These are phyloP conservation scores for Penicillium salamii DNA, from an alignment of 495 filamentous ascomycete genomes.

Conservation along the genomic window DNA sequence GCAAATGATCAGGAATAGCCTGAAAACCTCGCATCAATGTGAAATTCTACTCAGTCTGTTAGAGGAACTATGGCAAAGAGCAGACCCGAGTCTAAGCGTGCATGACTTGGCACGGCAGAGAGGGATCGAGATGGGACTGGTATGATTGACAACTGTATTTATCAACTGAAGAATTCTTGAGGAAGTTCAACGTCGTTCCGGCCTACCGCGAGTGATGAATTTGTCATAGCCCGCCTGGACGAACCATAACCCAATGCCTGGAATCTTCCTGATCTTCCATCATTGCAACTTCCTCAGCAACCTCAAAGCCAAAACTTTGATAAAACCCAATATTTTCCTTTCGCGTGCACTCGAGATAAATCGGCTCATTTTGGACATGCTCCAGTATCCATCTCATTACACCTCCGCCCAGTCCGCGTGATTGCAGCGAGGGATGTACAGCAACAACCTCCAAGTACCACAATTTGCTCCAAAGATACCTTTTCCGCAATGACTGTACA, in stretches of 20 bases:
- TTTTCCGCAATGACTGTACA: constrained; percentile 3
- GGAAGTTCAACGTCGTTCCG: no score
- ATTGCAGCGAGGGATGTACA: constrained; percentile 29
- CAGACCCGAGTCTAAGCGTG: constrained; percentile 14
- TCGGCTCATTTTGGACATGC: constrained; percentile 8
- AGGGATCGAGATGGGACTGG: constrained; percentile 29
- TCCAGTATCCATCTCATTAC: constrained; percentile 19
- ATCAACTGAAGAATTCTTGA: no score
- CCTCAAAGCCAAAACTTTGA: constrained; percentile 22
- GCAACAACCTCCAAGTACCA: constrained; percentile 33
- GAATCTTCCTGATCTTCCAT: constrained; percentile 12
- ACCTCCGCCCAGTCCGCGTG: constrained; percentile 19
- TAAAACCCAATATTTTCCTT: constrained; percentile 28
- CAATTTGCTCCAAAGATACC: constrained; percentile 9
- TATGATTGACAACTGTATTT: no score
- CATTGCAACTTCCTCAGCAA: constrained; percentile 23
- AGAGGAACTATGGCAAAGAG: constrained; percentile 28
- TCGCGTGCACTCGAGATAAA: constrained; percentile 26
- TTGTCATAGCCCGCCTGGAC: constrained; percentile 2
- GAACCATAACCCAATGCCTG: constrained; percentile 30
- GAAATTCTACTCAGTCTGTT: constrained; percentile 24
- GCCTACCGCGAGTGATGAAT: no score
- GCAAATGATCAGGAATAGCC: constrained; percentile 13
- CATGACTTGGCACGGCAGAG: constrained; percentile 23
- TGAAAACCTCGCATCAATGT: constrained; percentile 9